Base-by-base conservation (phyloP, 352 stramenopile genomes). In the Pythium periplocum region DNA sequence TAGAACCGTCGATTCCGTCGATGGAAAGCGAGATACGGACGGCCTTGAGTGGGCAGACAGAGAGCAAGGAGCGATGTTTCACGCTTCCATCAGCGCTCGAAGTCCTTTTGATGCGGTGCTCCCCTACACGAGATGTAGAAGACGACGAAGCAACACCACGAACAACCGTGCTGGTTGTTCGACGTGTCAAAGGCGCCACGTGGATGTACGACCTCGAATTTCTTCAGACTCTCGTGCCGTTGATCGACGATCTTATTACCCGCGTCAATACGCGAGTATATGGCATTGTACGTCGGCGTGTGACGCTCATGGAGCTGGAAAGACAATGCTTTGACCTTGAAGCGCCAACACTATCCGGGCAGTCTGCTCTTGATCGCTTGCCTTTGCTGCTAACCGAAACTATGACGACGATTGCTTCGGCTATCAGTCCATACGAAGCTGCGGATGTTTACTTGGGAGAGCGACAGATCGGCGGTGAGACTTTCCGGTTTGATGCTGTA, bases 191-290 rank as follows among this genome's bases (percentile, higher is more conserved):
- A 5, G 69, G 70, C 0, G 72, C 69, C 6, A 71, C 67, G 1
- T 90, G 79, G 79, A 45, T 42, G 10, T 86, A 85, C 44, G 79
- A 89, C 40, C 42, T 75, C 17, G 77, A 88, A 4, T 79, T 90
- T 31, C 39, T 93, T 2, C 33, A 53, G 1, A 64, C 55, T 2
- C 44, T 87, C 11, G 9, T 85, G 7, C 71, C 73, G 3, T 45
- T 61, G 17, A 51, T 87, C 17, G 74, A 87, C 35, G 57, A 64
- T 8, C 39, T 87, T 0, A 68, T 87, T n/a, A 7, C 26, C 1
- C 50, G 64, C 11, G 61, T 84, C 36, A 87, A 87, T 47, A 2
- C 60, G 2, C 70, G 77, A 1, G 59, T 87, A 0, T 59, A 75
- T 48, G 75, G 72, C 3, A 79, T 87, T 11, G 68, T 78, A 0